These are phyloP conservation scores for Austropuccinia psidii DNA, from an alignment of 1,284 basidiomycete genomes.

Conservation along the genomic window DNA sequence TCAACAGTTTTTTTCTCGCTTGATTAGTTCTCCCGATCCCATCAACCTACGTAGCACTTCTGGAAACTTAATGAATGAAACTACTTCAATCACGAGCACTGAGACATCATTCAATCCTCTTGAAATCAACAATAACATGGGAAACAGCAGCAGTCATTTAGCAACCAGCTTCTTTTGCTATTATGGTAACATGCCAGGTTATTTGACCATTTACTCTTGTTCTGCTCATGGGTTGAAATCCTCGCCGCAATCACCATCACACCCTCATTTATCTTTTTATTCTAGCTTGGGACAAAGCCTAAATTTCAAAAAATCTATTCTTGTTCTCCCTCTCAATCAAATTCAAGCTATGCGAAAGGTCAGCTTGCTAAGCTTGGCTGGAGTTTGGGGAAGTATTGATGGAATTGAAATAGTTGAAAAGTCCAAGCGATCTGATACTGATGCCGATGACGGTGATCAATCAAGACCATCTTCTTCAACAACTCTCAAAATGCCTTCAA, in stretches of 20 bases:
- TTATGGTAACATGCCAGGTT: conserved; percentile 20
- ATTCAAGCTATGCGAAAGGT: conserved; percentile 27
- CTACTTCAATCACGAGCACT: not conserved
- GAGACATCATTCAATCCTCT: not conserved
- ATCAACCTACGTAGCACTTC: not conserved
- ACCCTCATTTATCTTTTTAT: not conserved
- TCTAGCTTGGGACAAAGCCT: not conserved
- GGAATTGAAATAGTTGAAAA: conserved; percentile 20
- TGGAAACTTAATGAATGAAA: not conserved
- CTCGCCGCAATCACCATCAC: not conserved
- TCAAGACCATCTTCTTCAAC: not conserved
- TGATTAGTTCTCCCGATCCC: not conserved
- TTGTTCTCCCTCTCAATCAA: not conserved
- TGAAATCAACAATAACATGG: not conserved
- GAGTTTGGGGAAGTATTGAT: conserved; percentile 32
- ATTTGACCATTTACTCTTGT: conserved; percentile 11
- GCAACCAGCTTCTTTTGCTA: conserved; percentile 21
- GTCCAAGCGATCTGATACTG: not conserved
- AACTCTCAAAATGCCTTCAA: not conserved
- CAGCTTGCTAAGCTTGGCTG: conserved; percentile 13
- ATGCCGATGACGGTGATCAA: not conserved
- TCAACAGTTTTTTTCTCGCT: not conserved
- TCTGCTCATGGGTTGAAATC: not conserved
- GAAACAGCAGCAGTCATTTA: too few relatives aligned
- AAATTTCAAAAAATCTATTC: not conserved